Conservation (phyloP, 2,329 filamentous ascomycete genomes). For the Pestalotiopsis sp. region DNA sequence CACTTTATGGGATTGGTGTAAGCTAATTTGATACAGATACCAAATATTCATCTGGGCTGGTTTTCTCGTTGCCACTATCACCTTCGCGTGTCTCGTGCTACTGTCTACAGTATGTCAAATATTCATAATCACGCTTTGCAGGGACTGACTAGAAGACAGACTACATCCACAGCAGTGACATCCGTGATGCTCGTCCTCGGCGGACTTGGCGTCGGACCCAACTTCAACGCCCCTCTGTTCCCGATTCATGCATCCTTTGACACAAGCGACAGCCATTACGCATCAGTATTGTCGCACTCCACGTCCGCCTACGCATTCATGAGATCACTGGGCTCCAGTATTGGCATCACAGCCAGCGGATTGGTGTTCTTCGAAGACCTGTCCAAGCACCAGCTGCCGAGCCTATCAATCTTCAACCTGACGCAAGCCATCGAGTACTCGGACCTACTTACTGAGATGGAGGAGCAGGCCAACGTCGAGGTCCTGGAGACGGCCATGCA, state of each 20-base stretch:
- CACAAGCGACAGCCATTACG: not conserved
- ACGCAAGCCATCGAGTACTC: constrained; percentile 9
- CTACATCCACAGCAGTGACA: not conserved
- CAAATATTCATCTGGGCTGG: not conserved
- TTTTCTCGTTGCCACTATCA: not conserved
- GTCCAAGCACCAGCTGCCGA: constrained; percentile 2
- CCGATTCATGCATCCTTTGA: constrained; percentile 7
- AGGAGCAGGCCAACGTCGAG: constrained; percentile 7
- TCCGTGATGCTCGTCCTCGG: not conserved
- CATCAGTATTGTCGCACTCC: not conserved
- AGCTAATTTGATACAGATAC: not conserved
- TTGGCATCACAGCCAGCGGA: constrained; percentile 5
- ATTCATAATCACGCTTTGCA: too few species aligned
- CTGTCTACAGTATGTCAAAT: not conserved
- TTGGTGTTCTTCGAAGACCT: constrained; percentile 11
- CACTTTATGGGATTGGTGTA: too few species aligned
- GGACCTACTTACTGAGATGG: not conserved
- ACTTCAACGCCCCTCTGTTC: constrained; percentile 3
- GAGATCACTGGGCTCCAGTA: constrained; percentile 5
- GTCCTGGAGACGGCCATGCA: constrained; percentile 3
- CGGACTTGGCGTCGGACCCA: constrained; percentile 1
- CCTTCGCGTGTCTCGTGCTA: not conserved
- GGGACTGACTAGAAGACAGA: not conserved
- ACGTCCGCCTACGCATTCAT: constrained; percentile 4
- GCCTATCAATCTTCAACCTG: constrained; percentile 3